Percentiles rank a stretch among this genome's conserved stretches.
phyloP scores from a whole-genome alignment of 768 basidiomycete genomes.

The Tulasnella sp. region DNA sequence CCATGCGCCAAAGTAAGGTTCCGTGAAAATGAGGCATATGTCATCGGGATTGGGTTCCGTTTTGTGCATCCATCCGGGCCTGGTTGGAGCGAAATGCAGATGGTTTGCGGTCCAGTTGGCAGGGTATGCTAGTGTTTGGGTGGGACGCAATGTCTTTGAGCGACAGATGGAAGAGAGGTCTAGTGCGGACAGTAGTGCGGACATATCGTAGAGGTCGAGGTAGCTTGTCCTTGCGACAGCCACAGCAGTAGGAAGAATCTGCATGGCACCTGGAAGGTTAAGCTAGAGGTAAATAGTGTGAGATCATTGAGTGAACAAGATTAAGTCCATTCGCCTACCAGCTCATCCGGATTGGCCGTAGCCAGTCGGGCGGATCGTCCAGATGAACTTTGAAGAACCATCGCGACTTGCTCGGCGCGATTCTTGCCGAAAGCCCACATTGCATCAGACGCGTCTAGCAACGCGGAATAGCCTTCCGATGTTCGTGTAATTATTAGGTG shows the following conservation, averaged over 20 bases:
- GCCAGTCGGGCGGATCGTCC: neutral
- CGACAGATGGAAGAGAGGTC: neutral
- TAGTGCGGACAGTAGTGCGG: neutral
- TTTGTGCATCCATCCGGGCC: neutral
- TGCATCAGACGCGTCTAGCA: neutral
- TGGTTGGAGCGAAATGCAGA: neutral
- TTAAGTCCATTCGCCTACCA: neutral
- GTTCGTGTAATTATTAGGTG: neutral
- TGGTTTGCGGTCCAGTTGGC: neutral
- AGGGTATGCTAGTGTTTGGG: neutral
- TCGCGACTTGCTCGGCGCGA: neutral
- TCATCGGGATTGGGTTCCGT: neutral
- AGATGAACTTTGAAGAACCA: neutral
- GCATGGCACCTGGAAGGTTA: neutral
- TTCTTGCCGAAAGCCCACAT: neutral
- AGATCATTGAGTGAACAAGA: neutral
- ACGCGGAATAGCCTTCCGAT: neutral
- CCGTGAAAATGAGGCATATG: slow-evolving; percentile 29
- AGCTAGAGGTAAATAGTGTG: neutral
- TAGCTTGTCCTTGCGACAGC: neutral
- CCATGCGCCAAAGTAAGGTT: slow-evolving; percentile 28
- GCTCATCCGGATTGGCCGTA: neutral
- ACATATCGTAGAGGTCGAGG: neutral
- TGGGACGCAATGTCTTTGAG: neutral
- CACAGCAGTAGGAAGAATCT: neutral